Percentiles rank a stretch among this genome's conserved stretches.
These are phyloP conservation scores for Aquanectria penicillioides DNA, from an alignment of 2,329 filamentous ascomycete genomes.

Conservation along the genomic window DNA sequence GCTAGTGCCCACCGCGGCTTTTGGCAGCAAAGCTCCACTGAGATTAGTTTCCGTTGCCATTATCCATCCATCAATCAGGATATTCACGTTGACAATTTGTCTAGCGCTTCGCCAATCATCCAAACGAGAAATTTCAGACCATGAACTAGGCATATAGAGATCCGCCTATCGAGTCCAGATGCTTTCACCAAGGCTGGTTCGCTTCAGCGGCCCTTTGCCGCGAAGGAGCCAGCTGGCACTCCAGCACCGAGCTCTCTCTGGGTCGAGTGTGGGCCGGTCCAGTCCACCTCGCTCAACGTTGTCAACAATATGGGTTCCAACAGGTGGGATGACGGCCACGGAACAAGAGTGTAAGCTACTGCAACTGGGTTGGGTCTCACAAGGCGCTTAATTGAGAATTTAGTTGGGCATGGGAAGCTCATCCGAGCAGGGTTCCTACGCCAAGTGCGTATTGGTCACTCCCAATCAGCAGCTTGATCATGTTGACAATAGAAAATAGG, in stretches of 20 bases:
- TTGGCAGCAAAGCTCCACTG: conserved; percentile 17
- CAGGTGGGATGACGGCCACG: conserved; percentile 70
- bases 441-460: conserved; percentile 61
- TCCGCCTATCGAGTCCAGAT: conserved; percentile 20
- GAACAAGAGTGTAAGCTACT: conserved; percentile 61
- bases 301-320: conserved; percentile 83
- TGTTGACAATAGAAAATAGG: conserved; percentile 54
- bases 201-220: conserved; percentile 17
- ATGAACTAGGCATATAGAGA: not conserved
- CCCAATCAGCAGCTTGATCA: not conserved
- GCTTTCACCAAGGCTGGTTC: conserved; percentile 25
- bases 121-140: not conserved
- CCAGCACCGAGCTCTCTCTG: conserved; percentile 36
- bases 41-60: no score
- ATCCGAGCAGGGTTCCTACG: conserved; percentile 78
- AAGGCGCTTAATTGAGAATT: conserved; percentile 31
- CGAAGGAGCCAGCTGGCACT: conserved; percentile 15
- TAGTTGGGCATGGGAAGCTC: conserved; percentile 74
- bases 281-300: conserved; percentile 52
- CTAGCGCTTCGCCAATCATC: not conserved
- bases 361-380: no score
- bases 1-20: conserved; percentile 13
- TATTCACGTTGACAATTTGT: not conserved
- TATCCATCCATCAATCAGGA: conserved; percentile 4
- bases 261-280: conserved; percentile 47